phyloP scores from a whole-genome alignment of 2,329 filamentous ascomycete genomes.

The Alternaria arbusti region DNA sequence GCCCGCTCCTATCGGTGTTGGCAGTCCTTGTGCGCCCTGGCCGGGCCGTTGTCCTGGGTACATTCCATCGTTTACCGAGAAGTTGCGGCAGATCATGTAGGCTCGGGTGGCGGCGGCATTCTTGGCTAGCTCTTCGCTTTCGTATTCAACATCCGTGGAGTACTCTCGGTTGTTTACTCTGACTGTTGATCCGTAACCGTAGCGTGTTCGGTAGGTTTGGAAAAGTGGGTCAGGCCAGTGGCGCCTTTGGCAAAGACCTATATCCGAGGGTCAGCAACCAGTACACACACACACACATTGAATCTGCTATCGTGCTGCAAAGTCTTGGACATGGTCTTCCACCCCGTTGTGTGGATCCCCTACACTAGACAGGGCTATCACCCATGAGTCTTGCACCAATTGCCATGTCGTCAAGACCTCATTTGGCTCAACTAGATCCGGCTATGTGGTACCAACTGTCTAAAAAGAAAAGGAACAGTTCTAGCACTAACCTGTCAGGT shows the following conservation, averaged over 20 bases:
- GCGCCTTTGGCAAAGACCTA: slow-evolving; percentile 92
- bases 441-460: slow-evolving; percentile 3
- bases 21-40: slow-evolving; percentile 65
- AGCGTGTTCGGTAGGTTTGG: slow-evolving; percentile 75
- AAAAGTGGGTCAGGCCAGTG: slow-evolving; percentile 92
- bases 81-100: slow-evolving; percentile 97
- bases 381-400: slow-evolving; percentile 15
- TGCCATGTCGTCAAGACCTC: not conserved
- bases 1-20: slow-evolving; percentile 69
- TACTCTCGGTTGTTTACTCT: slow-evolving; percentile 97
- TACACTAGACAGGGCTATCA: slow-evolving; percentile 28
- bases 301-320: not conserved
- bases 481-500: slow-evolving; percentile 49
- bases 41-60: slow-evolving; percentile 63
- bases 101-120: slow-evolving; percentile 95
- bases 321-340: not conserved
- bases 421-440: slow-evolving; percentile 2
- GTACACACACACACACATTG: not conserved
- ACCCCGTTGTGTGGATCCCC: slow-evolving; percentile 6
- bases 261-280: slow-evolving; percentile 35
- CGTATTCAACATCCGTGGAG: slow-evolving; percentile 85
- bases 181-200: slow-evolving; percentile 86
- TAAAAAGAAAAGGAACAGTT: not conserved
- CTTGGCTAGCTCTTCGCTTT: slow-evolving; percentile 80
- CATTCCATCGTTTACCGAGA: slow-evolving; percentile 96